Evolutionary conservation across 306 rosid species (phyloP).

Genomic region (Vicia sativa): DNA sequence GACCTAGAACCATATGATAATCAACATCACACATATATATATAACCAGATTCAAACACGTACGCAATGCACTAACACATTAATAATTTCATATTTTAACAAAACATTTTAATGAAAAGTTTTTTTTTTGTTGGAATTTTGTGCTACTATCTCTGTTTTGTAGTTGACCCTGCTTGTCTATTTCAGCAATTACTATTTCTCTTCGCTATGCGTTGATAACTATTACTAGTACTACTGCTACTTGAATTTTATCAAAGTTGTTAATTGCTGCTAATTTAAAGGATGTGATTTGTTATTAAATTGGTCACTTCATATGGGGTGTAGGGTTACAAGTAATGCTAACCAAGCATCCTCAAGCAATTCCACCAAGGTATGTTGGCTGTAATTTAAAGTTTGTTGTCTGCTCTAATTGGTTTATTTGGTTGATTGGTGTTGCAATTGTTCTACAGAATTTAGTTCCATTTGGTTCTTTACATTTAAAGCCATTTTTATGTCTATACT

Average conservation of each 20-base stretch:
- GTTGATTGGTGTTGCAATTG: constrained; percentile 13
- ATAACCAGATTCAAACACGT: too few species aligned
- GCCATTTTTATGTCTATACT: constrained; percentile 2
- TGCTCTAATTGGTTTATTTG: constrained; percentile 4
- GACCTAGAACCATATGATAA: too few species aligned
- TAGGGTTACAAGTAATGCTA: constrained; percentile 60
- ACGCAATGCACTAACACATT: too few species aligned
- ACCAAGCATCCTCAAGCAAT: constrained; percentile 50
- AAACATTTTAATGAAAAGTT: too few species aligned
- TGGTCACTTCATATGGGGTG: constrained; percentile 40
- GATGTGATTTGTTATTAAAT: constrained; percentile 35
- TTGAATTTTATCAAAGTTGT: neutral
- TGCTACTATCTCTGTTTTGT: neutral
- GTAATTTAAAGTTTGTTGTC: constrained; percentile 4
- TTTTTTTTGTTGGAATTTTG: neutral
- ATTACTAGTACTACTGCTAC: too few species aligned
- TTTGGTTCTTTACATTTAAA: constrained; percentile 13
- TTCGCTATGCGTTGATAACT: neutral
- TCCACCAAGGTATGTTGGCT: constrained; percentile 57
- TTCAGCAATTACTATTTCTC: neutral
- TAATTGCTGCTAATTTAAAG: neutral
- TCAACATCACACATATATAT: too few species aligned
- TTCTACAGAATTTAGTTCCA: constrained; percentile 30
- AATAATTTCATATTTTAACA: too few species aligned
- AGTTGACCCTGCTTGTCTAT: neutral